Percentiles rank a stretch among this genome's conserved stretches.
Conservation (phyloP, 163 green algal genomes). For the Scenedesmus sp. region DNA sequence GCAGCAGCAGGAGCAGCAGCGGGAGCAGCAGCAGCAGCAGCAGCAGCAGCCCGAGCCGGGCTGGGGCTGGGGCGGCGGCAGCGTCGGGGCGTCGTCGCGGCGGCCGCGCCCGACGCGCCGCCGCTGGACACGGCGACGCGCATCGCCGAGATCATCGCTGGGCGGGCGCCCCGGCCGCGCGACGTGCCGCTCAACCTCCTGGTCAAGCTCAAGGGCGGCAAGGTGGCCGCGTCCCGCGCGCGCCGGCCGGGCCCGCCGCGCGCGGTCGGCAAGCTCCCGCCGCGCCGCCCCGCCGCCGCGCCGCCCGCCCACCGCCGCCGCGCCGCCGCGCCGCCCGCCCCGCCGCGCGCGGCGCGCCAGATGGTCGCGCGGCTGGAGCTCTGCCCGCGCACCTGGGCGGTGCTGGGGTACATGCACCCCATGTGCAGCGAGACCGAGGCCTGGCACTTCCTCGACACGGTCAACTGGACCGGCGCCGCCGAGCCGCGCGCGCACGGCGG, state of each 20-base stretch:
- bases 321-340: no score
- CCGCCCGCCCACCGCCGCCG: no score
- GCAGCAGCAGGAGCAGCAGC: constrained; percentile 32
- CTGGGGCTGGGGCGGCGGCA: constrained; percentile 31
- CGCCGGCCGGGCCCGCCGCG: no score
- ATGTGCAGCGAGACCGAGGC: constrained; percentile 66
- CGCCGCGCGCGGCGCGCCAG: no score
- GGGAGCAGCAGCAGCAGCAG: neutral
- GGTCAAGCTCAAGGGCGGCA: constrained; percentile 13
- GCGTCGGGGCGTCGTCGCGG: constrained; percentile 1
- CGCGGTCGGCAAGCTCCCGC: no score
- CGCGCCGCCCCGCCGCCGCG: no score
- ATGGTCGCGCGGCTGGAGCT: constrained; percentile 50
- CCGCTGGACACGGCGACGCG: constrained; percentile 9
- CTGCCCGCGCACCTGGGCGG: constrained; percentile 46
- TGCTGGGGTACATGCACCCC: constrained; percentile 50
- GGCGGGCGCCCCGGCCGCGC: neutral
- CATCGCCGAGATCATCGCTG: neutral
- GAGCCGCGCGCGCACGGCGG: neutral
- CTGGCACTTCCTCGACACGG: constrained; percentile 56
- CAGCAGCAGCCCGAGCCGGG: neutral
- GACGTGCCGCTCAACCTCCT: constrained; percentile 9
- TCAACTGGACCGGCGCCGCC: constrained; percentile 39
- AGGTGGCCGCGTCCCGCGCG: no score
- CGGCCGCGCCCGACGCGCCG: neutral